Conservation (phyloP, 1,139 yeast species). For the Blastobotrys ciferrii region DNA sequence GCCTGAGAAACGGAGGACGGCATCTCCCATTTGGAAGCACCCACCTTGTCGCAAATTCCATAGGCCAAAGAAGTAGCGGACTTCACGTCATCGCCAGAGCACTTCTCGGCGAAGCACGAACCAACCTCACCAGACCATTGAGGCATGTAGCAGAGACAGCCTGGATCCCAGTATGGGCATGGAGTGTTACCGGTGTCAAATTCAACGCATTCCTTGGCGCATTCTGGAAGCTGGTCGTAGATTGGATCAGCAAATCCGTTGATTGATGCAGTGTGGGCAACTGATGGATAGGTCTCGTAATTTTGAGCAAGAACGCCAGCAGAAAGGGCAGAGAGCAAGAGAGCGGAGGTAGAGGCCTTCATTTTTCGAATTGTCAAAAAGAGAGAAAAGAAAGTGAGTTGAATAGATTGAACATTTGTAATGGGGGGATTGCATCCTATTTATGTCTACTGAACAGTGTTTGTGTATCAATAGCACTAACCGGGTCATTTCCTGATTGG, state of each 20-base stretch:
- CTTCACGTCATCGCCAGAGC: slow-evolving; percentile 43
- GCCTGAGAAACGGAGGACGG: slow-evolving; percentile 43
- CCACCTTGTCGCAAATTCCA: slow-evolving; percentile 45
- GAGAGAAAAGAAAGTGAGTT: not conserved
- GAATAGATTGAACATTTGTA: no score
- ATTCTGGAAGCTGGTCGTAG: slow-evolving; percentile 42
- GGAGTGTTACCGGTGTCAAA: slow-evolving; percentile 19
- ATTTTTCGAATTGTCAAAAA: not conserved
- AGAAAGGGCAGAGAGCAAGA: slow-evolving; percentile 8
- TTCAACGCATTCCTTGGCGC: slow-evolving; percentile 40
- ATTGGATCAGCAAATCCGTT: slow-evolving; percentile 56
- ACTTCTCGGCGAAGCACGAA: slow-evolving; percentile 44
- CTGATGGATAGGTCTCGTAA: slow-evolving; percentile 47
- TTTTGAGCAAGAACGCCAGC: slow-evolving; percentile 26
- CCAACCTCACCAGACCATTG: slow-evolving; percentile 49
- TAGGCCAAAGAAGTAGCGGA: slow-evolving; percentile 44
- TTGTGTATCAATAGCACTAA: no score
- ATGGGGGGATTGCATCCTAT: not conserved
- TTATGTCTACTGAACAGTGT: no score
- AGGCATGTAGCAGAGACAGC: slow-evolving; percentile 52
- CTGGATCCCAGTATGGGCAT: slow-evolving; percentile 57
- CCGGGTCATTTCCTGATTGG: not conserved
- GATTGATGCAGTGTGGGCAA: slow-evolving; percentile 49
- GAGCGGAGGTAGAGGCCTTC: not conserved
- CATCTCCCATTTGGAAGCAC: slow-evolving; percentile 49